These are phyloP conservation scores for Leptodontidium sp. DNA, from an alignment of 2,329 filamentous ascomycete genomes.

Conservation along the genomic window DNA sequence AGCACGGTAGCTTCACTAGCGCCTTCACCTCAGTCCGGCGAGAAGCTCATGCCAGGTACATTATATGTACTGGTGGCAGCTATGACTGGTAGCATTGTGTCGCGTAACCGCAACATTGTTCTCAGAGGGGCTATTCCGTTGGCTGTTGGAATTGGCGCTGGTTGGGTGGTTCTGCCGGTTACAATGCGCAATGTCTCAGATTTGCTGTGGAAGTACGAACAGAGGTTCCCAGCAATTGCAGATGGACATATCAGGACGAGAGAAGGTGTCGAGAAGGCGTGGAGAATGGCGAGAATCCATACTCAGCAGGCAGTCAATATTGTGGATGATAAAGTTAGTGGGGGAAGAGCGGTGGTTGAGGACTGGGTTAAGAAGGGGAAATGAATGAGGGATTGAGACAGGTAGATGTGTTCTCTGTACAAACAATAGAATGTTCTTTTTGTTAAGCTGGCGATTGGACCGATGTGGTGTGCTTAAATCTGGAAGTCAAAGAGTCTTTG, in stretches of 20 bases:
- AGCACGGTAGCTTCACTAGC: slow-evolving; percentile 88
- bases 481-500: too few species aligned
- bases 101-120: slow-evolving; percentile 85
- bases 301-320: slow-evolving; percentile 73
- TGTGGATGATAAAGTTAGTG: slow-evolving; percentile 82
- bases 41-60: slow-evolving; percentile 86
- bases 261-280: slow-evolving; percentile 72
- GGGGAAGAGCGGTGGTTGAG: slow-evolving; percentile 80
- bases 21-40: slow-evolving; percentile 83
- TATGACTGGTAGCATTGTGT: slow-evolving; percentile 93
- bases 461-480: too few species aligned
- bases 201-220: slow-evolving; percentile 91
- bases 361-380: slow-evolving; percentile 88
- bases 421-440: slow-evolving; percentile 36
- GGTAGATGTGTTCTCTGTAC: slow-evolving; percentile 30
- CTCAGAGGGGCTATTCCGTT: slow-evolving; percentile 80
- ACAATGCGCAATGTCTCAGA: slow-evolving; percentile 91
- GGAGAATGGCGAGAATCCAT: slow-evolving; percentile 78
- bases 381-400: slow-evolving; percentile 33
- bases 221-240: slow-evolving; percentile 82
- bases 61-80: slow-evolving; percentile 93
- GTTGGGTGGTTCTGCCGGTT: slow-evolving; percentile 84
- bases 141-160: slow-evolving; percentile 81
- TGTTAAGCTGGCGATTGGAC: background rate
- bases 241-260: slow-evolving; percentile 80